Base-by-base conservation (phyloP, 2,329 filamentous ascomycete genomes). In the Paracoccidioides lutzii region DNA sequence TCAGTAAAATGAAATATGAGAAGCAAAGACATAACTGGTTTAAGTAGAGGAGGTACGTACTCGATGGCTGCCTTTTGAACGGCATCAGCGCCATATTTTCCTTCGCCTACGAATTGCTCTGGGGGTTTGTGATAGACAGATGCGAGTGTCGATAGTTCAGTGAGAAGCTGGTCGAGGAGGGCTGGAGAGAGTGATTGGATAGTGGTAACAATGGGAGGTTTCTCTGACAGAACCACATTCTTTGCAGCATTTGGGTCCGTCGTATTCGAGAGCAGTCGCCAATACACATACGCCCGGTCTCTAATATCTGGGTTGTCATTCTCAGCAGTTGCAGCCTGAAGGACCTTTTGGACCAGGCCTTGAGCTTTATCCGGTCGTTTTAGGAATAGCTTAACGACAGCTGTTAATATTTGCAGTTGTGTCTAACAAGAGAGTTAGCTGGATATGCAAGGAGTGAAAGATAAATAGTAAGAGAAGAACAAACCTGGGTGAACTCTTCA, bases 81-180 rank as follows among this genome's bases (percentile, higher is more conserved):
- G 58, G 88, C 90, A 70, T 95, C 90, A 51, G 93, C 90, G 41
- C 91, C 93, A 63, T 88, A 96, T 46, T 91, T 84, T 44, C 93
- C 93, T 73, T 95, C 90, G 63, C 93, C 93, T 57, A 98, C 85
- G 71, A 98, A 98, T n/a, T 91, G 90, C 78, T 95, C 89, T 46
- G 93, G 90, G 7, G 90, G 90, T 75, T 95, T 97, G 81, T 98
- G 93, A 74, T 98, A 98, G 28, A 98, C 93, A 1, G 91, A 97
- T 6, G 93, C 90, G 35, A 98, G 81, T 8, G 93, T 96, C 10
- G 91, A 97, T 37, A 98, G 81, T 71, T 98, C 91, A 8, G 80
- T 79, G 7, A 98, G 81, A n/a, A 98, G 82, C 69, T 90, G 85
- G 59, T 98, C 91, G 45, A 98, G 80, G 5, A 98, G 79, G 38